Percentiles rank a stretch among this genome's conserved stretches.
Conservation (phyloP, 2,329 filamentous ascomycete species). For the Microsporum canis region DNA sequence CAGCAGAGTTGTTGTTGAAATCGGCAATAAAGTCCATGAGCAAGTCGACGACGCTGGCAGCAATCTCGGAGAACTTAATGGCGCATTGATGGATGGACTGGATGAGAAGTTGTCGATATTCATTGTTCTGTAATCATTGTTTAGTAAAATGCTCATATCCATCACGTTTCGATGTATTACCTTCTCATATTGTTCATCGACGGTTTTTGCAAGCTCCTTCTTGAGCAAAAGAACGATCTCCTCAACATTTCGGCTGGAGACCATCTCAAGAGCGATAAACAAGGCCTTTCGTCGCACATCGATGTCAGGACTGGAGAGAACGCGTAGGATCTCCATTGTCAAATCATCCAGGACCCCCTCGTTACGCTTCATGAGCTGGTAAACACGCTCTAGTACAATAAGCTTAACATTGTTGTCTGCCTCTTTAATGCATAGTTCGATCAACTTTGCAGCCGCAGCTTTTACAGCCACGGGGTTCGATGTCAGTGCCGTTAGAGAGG, state of each 20-base stretch:
- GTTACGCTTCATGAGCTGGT: slow-evolving; percentile 75
- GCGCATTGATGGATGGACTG: slow-evolving; percentile 97
- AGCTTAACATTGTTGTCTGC: slow-evolving; percentile 99
- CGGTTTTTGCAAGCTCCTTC: slow-evolving; percentile 94
- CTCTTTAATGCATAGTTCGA: slow-evolving; percentile 93
- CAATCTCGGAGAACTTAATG: slow-evolving; percentile 98
- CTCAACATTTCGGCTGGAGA: slow-evolving; percentile 96
- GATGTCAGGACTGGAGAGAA: slow-evolving; percentile 88
- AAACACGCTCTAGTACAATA: slow-evolving; percentile 89
- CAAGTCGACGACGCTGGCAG: slow-evolving; percentile 87
- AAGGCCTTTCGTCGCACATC: slow-evolving; percentile 91
- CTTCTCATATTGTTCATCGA: slow-evolving; percentile 98
- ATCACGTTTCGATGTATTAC: slow-evolving; percentile 20
- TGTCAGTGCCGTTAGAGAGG: slow-evolving; percentile 83
- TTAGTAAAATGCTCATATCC: slow-evolving; percentile 14
- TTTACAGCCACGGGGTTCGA: slow-evolving; percentile 97
- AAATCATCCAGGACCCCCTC: slow-evolving; percentile 86
- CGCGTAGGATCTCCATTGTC: slow-evolving; percentile 92
- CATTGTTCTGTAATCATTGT: slow-evolving; percentile 51
- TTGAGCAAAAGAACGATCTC: slow-evolving; percentile 93
- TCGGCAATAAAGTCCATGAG: slow-evolving; percentile 99
- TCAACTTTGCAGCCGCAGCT: slow-evolving; percentile 89
- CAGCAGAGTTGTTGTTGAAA: slow-evolving; percentile 91
- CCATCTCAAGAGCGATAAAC: slow-evolving; percentile 86
- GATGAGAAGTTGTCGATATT: slow-evolving; percentile 89